These are phyloP conservation scores for Plantago elongata DNA, from an alignment of 257 asterid genomes.

Conservation along the genomic window DNA sequence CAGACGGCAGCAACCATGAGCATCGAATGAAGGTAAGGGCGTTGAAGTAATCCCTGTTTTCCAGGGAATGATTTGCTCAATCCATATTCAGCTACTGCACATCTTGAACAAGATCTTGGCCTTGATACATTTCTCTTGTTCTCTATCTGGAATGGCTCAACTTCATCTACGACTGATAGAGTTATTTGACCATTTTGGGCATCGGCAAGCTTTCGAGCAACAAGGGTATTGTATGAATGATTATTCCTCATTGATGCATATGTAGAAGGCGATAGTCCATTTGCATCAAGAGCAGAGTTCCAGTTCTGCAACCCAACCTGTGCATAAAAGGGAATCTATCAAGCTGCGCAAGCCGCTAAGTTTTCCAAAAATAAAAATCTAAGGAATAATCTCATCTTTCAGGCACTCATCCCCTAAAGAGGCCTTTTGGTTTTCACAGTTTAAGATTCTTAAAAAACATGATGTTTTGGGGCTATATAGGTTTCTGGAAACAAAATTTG, in stretches of 20 bases:
- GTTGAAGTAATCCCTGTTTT: conserved; percentile 57
- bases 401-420: too few relatives aligned
- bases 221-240: conserved; percentile 55
- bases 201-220: conserved; percentile 51
- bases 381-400: too few relatives aligned
- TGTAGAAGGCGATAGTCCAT: conserved; percentile 71
- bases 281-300: conserved; percentile 61
- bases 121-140: conserved; percentile 14
- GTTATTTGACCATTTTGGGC: conserved; percentile 43
- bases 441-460: too few relatives aligned
- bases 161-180: conserved; percentile 39
- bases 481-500: too few relatives aligned
- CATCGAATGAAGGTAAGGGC: conserved; percentile 72
- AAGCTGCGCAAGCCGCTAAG: not conserved
- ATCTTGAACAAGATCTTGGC: conserved; percentile 54
- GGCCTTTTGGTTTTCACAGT: too few relatives aligned
- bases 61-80: conserved; percentile 32
- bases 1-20: conserved; percentile 84
- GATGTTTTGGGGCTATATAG: too few relatives aligned
- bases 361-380: not conserved
- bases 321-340: conserved; percentile 4
- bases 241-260: conserved; percentile 71
- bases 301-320: conserved; percentile 71
- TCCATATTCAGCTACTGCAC: conserved; percentile 42
- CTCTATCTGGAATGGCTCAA: conserved; percentile 28